Base-by-base conservation (phyloP, 2,329 filamentous ascomycete genomes). In the Aspergillus felis region DNA sequence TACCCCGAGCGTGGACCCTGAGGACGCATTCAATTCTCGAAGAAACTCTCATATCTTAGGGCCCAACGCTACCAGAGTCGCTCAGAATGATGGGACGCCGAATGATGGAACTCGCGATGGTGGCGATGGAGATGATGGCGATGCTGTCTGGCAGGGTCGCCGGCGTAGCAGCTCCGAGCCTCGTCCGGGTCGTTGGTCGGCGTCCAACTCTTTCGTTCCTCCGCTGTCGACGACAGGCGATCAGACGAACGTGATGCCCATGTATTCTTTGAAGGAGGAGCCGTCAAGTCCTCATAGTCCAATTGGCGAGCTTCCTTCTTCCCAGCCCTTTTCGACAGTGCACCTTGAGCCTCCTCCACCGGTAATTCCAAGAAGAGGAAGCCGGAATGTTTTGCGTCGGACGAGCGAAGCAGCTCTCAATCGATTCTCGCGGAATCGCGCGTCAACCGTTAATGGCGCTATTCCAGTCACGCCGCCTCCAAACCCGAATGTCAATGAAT, bases 91-190 rank as follows among this genome's bases (percentile, higher is more conserved):
- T n/a, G 41, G 47, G 29, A 32, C 53, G 42, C 24, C 3, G 22
- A 46, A 38, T 17, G 32, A 38, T 38, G 32, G 32, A 38, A 7
- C 32, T 38, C 32, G 17, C 50, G 22, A 27, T 53, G 55, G 28
- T 47, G 29, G 12, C 22, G 58, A 63, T 6, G 52, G 57, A 10
- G 49, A 58, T 12, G 65, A 68, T 50, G 69, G 66, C 44, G 67
- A 70, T 51, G 68, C 72, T 55, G 59, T 63, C 28, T 64, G 62
- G 58, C 61, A 68, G 51, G 61, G 58, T 9, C 71, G 75, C 42
- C 73, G 75, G 44, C 74, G 75, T 60, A 77, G 75, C 59, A 76
- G 61, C 55, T 77, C 75, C 20, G 75, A 77, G 51, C 75, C 75
- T 22, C 73, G 71, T 47, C 71, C 65, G 12, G 68, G 68, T 25